Conservation (phyloP, 1,284 basidiomycete genomes). For the Tilletiaria anomala region DNA sequence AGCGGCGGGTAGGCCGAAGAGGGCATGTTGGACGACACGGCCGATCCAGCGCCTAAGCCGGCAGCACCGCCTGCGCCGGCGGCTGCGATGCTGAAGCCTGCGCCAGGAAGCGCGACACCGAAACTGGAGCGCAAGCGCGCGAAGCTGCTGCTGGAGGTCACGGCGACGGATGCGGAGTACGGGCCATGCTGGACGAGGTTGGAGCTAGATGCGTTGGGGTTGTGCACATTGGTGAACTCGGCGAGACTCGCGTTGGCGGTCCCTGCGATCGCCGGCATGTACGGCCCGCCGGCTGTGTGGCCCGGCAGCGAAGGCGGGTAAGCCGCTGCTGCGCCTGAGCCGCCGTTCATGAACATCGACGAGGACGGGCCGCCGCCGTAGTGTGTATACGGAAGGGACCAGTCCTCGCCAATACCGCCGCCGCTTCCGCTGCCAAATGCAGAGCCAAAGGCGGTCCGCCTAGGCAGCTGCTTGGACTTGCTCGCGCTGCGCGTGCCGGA, state of each 20-base stretch:
- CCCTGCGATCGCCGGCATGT: no score
- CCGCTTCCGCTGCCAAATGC: no score
- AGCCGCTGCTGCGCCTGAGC: no score
- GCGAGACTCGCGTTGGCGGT: no score
- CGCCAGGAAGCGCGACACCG: constrained; percentile 9
- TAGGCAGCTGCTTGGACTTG: no score
- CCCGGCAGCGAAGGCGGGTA: no score
- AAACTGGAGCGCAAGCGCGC: constrained; percentile 3
- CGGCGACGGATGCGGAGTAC: constrained; percentile 1
- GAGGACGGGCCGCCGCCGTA: neutral
- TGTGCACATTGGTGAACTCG: constrained; percentile 24
- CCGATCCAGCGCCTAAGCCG: no score
- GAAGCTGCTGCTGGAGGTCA: neutral
- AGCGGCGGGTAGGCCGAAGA: constrained; percentile 28
- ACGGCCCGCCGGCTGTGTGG: no score
- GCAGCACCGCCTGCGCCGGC: neutral
- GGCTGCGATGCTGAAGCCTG: neutral
- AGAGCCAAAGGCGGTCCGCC: no score
- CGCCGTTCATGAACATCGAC: neutral
- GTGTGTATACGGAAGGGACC: neutral
- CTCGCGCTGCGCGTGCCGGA: no score
- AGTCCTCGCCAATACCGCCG: no score
- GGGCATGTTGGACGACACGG: constrained; percentile 7
- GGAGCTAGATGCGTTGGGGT: constrained; percentile 16
- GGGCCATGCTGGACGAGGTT: constrained; percentile 9